Percentiles rank a stretch among this genome's conserved stretches.
Conservation (phyloP, 306 rosid genomes). For the Trichosanthes cucumerina region DNA sequence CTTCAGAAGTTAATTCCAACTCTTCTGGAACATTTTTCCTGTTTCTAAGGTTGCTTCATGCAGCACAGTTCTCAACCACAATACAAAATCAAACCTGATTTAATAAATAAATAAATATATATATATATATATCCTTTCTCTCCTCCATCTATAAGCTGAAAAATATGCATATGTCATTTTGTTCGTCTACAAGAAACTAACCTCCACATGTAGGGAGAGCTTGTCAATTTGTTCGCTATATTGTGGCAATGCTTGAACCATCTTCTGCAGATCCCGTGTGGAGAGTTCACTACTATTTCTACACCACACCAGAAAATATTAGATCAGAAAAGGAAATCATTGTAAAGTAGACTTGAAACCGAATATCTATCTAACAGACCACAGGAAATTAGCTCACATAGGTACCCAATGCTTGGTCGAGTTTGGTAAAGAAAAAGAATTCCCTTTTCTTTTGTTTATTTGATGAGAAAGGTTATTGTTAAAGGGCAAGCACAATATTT, state of each 20-base stretch:
- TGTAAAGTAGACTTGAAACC: neutral
- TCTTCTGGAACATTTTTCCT: neutral
- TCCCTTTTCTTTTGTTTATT: neutral
- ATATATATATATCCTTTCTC: neutral
- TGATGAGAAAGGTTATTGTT: neutral
- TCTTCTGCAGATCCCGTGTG: slow-evolving; percentile 83
- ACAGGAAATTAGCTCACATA: neutral
- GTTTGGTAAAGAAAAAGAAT: neutral
- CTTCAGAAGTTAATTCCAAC: neutral
- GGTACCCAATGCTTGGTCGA: neutral
- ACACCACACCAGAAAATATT: slow-evolving; percentile 15
- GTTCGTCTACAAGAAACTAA: slow-evolving; percentile 25
- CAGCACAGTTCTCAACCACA: neutral
- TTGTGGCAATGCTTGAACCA: slow-evolving; percentile 98
- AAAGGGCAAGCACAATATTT: neutral
- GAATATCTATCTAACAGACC: neutral
- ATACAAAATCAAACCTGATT: neutral
- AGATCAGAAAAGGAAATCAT: slow-evolving; percentile 12
- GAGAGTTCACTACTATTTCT: slow-evolving; percentile 73
- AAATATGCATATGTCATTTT: neutral
- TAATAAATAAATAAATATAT: too few relatives aligned
- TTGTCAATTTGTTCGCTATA: slow-evolving; percentile 94
- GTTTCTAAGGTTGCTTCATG: neutral
- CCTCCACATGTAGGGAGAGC: slow-evolving; percentile 96
- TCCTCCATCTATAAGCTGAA: slow-evolving; percentile 5